These are phyloP conservation scores for Ophiostoma triangulosporum DNA, from an alignment of 2,329 filamentous ascomycete genomes.

Conservation along the genomic window DNA sequence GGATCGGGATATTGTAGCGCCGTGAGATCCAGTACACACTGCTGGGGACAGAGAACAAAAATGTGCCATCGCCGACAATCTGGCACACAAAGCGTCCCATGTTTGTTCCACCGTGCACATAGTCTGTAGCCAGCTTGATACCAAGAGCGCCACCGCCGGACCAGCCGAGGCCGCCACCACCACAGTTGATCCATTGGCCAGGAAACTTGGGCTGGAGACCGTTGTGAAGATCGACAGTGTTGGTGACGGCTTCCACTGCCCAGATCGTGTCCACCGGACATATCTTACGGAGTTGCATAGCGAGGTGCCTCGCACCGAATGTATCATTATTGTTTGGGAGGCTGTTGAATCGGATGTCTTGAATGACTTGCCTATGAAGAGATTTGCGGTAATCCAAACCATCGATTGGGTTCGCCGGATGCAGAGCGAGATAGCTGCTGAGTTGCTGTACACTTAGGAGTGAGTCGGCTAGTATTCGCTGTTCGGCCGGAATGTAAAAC, in stretches of 20 bases:
- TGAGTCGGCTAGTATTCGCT: constrained; percentile 54
- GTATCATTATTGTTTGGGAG: constrained; percentile 47
- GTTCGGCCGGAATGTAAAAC: constrained; percentile 54
- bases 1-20: constrained; percentile 32
- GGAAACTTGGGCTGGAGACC: constrained; percentile 48
- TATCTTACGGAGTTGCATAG: constrained; percentile 21
- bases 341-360: no score
- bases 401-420: no score
- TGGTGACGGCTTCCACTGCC: constrained; percentile 62
- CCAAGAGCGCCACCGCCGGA: constrained; percentile 37
- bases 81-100: constrained; percentile 35
- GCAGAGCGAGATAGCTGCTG: constrained; percentile 41
- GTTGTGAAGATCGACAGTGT: constrained; percentile 51
- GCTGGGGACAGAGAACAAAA: constrained; percentile 33
- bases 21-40: constrained; percentile 35
- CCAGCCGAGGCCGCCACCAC: constrained; percentile 39
- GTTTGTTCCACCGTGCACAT: constrained; percentile 23
- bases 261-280: constrained; percentile 47
- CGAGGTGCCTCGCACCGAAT: constrained; percentile 40
- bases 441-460: constrained; percentile 56
- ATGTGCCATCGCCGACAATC: constrained; percentile 36
- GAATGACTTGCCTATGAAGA: no score
- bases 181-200: constrained; percentile 39
- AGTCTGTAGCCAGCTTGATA: constrained; percentile 32
- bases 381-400: no score